A percentile compares a stretch with the other conserved stretches of the same genome.
phyloP scores from a whole-genome alignment of 2,329 filamentous ascomycete species.

The Paraphaeosphaeria sporulosa region DNA sequence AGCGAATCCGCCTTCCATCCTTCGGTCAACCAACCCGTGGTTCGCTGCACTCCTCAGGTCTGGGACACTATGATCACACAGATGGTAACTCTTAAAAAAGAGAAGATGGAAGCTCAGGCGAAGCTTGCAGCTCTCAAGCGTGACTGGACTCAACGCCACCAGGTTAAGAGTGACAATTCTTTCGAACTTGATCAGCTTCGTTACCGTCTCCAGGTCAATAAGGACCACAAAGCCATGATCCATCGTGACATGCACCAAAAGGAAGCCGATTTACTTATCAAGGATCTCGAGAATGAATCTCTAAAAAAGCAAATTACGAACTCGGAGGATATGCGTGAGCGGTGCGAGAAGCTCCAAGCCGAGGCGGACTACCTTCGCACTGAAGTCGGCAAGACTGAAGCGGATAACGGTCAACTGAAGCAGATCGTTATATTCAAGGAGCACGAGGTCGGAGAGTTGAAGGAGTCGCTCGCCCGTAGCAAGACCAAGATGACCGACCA shows the following conservation, averaged over 20 bases:
- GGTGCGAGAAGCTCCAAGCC: slow-evolving; percentile 10
- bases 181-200: slow-evolving; percentile 22
- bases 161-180: not conserved
- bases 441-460: slow-evolving; percentile 10
- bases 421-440: slow-evolving; percentile 13
- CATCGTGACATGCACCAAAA: slow-evolving; percentile 24
- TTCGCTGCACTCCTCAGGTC: not conserved
- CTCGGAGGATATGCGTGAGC: not conserved
- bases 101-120: slow-evolving; percentile 3
- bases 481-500: slow-evolving; percentile 10
- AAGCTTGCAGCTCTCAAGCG: not conserved
- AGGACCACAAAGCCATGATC: slow-evolving; percentile 28
- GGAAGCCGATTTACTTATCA: slow-evolving; percentile 24
- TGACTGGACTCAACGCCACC: slow-evolving; percentile 7
- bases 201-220: slow-evolving; percentile 28
- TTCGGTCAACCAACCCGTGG: not conserved
- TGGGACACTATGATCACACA: slow-evolving; percentile 9
- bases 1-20: not conserved
- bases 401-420: slow-evolving; percentile 2
- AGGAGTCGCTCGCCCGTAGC: slow-evolving; percentile 9
- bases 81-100: not conserved
- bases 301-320: slow-evolving; percentile 13
- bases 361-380: slow-evolving; percentile 21
- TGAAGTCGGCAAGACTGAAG: slow-evolving; percentile 2
- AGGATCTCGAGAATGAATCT: slow-evolving; percentile 23